Evolutionary conservation across 2,329 filamentous ascomycete genomes (phyloP), one percentile per base, ranked within the genome.

Genomic region (Neonectria coccinea): DNA sequence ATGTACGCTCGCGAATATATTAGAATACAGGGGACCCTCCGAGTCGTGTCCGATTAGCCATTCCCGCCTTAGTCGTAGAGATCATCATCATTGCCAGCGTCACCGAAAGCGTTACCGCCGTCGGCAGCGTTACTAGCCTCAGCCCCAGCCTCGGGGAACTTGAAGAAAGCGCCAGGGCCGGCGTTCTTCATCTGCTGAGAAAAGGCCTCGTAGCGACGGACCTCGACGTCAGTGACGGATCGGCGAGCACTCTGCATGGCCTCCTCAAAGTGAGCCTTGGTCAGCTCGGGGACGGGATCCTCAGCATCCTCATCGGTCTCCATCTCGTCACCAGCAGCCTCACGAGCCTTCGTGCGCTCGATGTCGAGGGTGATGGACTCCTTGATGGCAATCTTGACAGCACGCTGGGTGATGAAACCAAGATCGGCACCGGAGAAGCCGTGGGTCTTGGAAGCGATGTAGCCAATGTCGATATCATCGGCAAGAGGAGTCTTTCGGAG

Each of bases 401-500:
- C 96, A 80, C 96, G 94, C 85, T 99, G 96, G 25, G 96, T 97
- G 79, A 99, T 94, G 85, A 98, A 99, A 68, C 96, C 96, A 79
- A 99, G 88, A 92, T 99, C 96, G 77, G 96, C 96, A 94, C 96
- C 96, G 62, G 96, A 98, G 89, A 98, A 99, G 68, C 96, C 96
- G 83, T 99, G 94, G 6, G 96, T 99, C 88, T 97, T 97, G 83
- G 91, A 91, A 59, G 96, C 95, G 78, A 99, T 98, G 86, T 89
- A 98, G 66, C 90, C 83, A 55, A 99, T 85, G 79, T 99, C 91
- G 76, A 99, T 90, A 76, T 99, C 96, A 22, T 83, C 78, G 33
- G 96, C 88, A 62, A 98, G 92, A 59, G 96, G 96, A 0, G 96
- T 98, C 90, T 99, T 99, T 84, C 97, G 93, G 69, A 99, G 92